Evolutionary conservation across 768 basidiomycete species (phyloP), one percentile per base, ranked within the genome.

Genomic region (Multifurca ochricompacta): DNA sequence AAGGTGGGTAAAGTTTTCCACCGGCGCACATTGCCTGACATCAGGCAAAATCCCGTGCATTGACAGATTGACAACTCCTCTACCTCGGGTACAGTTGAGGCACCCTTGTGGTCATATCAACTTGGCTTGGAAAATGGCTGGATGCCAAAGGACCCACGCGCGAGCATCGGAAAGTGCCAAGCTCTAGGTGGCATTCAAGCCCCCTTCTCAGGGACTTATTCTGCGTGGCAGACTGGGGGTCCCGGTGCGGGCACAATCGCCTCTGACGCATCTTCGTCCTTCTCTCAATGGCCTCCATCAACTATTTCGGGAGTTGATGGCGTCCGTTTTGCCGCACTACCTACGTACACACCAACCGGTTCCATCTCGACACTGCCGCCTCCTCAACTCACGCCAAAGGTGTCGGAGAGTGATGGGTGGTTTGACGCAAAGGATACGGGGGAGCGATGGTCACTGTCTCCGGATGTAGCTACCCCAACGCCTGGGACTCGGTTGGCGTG

Each of bases 91-190:
- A 72, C 62, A 4, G 74, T 80, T 5, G 68, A 76, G 56, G 65
- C 77, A 7, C 82, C 83, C 0, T 69, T 82, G 59, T 88, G 86
- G 86, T 81, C 81, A 18, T 87, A 87, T 70, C 69, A 79, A 63
- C 79, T 84, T 65, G 76, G 80, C 8, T 78, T 91, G 44, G 70
- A 78, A 54, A 74, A 86, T 49, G 91, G 90, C 21, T 91, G 85
- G 82, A 80, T 91, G 35, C 87, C 90, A 6, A 65, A 67, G 1
- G 85, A 92, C 73, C 89, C 89, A 16, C 74, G 88, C 40, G 67
- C 61, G 5, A 77, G 81, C 23, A 58, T 73, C n/a, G 90, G 92
- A 63, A 67, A 75, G 39, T 96, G 92, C 66, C 70, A 63, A 21
- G 70, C 75, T 3, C 67, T 85, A 13, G 83, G 80, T 19, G 72